Conservation (phyloP, 371 early-diverging fungal species). For the Mortierella sp. region DNA sequence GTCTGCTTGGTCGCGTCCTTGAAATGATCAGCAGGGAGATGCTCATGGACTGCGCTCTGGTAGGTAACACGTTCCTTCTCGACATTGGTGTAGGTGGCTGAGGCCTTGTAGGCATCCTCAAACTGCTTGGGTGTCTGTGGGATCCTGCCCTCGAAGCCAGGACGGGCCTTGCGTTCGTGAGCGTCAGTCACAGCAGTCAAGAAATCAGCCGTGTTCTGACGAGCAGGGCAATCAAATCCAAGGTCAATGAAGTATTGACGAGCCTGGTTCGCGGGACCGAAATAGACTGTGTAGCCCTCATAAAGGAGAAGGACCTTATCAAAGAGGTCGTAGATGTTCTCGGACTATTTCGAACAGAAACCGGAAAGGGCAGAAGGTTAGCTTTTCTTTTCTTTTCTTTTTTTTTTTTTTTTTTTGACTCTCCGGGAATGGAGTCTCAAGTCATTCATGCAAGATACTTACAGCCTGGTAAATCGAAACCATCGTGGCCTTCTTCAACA, state of each 20-base stretch:
- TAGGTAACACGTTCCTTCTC: conserved; percentile 56
- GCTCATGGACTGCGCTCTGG: conserved; percentile 42
- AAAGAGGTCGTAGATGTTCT: conserved; percentile 80
- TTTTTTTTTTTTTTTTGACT: background rate
- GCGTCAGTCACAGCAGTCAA: conserved; percentile 77
- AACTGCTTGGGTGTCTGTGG: conserved; percentile 61
- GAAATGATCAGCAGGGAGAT: conserved; percentile 57
- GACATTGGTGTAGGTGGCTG: conserved; percentile 50
- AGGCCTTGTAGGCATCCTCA: conserved; percentile 56
- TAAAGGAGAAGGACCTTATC: conserved; percentile 78
- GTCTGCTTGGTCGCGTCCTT: conserved; percentile 61
- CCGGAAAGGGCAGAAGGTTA: background rate
- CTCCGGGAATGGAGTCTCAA: too few relatives aligned
- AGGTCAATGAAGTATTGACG: conserved; percentile 72
- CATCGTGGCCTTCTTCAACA: conserved; percentile 70
- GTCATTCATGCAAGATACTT: conserved; percentile 12
- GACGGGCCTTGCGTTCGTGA: conserved; percentile 65
- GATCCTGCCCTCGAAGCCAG: conserved; percentile 62
- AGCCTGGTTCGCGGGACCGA: conserved; percentile 74
- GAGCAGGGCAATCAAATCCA: conserved; percentile 74
- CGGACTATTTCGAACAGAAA: conserved; percentile 45
- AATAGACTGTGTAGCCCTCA: conserved; percentile 79
- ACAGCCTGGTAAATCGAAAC: conserved; percentile 74
- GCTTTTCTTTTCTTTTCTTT: background rate
- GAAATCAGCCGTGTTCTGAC: conserved; percentile 82